phyloP scores from a whole-genome alignment of 495 filamentous ascomycete genomes.

The Amniculicola lignicola region DNA sequence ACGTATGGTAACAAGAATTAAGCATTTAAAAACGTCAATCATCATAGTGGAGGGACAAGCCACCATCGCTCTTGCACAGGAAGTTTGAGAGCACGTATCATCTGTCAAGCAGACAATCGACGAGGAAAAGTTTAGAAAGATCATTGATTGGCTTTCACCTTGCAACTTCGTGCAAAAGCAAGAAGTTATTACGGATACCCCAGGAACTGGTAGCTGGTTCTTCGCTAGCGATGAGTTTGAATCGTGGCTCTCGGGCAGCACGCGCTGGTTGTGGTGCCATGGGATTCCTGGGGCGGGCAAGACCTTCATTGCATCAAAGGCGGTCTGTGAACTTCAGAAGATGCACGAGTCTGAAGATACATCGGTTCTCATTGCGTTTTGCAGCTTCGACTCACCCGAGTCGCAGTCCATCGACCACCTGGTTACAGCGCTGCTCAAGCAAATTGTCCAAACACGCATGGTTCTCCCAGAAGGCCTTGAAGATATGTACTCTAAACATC shows the following conservation, averaged over 20 bases:
- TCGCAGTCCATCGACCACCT: conserved; percentile 21
- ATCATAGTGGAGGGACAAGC: conserved; percentile 15
- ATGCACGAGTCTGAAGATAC: conserved; percentile 7
- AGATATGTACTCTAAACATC: conserved; percentile 7
- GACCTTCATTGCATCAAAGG: conserved; percentile 14
- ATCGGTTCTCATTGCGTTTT: conserved; percentile 18
- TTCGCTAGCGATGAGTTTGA: conserved; percentile 15
- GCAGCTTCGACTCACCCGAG: conserved; percentile 19
- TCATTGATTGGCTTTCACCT: conserved; percentile 26
- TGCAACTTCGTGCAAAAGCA: conserved; percentile 22
- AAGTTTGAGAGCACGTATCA: conserved; percentile 14
- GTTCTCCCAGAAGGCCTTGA: conserved; percentile 1
- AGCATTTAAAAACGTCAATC: conserved; percentile 16
- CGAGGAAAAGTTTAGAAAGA: conserved; percentile 21
- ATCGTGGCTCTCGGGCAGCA: conserved; percentile 5
- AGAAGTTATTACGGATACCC: conserved; percentile 11
- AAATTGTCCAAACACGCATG: conserved; percentile 6
- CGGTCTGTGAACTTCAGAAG: conserved; percentile 14
- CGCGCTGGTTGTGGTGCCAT: conserved; percentile 26
- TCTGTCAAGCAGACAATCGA: neutral
- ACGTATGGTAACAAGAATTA: conserved; percentile 8
- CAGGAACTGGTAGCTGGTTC: conserved; percentile 21
- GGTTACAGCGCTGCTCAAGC: conserved; percentile 23
- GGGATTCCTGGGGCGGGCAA: conserved; percentile 23
- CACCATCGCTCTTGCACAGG: conserved; percentile 10